Percentiles rank a stretch among this genome's conserved stretches.
phyloP scores from a whole-genome alignment of 2,329 filamentous ascomycete species.

The Cladophialophora psammophila region DNA sequence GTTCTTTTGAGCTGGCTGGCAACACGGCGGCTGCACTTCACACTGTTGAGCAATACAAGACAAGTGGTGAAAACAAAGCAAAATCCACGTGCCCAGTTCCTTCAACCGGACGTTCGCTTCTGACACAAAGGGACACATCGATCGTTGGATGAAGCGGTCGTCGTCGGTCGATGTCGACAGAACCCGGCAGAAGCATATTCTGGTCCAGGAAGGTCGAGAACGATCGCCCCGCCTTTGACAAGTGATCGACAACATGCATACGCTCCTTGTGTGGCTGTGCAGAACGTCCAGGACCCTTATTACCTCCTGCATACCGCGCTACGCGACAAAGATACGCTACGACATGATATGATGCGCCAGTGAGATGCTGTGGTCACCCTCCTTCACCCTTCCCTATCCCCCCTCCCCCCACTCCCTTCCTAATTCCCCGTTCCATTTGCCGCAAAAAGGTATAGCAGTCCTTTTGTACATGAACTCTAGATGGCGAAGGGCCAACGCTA shows the following conservation, averaged over 20 bases:
- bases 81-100: neutral
- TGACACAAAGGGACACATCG: neutral
- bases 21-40: neutral
- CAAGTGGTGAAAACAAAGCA: neutral
- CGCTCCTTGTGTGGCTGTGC: conserved; percentile 3
- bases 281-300: neutral
- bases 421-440: no score
- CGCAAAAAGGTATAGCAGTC: neutral
- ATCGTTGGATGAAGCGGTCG: neutral
- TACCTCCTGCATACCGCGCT: neutral
- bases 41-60: neutral
- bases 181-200: neutral
- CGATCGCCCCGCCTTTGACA: neutral
- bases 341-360: neutral
- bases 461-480: neutral
- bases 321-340: neutral
- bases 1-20: neutral
- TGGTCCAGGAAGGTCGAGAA: conserved; percentile 1
- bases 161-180: neutral
- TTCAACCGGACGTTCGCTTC: neutral
- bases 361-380: neutral
- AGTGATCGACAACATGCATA: conserved; percentile 7
- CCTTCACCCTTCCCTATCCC: neutral
- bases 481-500: neutral
- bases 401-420: no score